These are phyloP conservation scores for Fusarium newnesense DNA, from an alignment of 2,329 filamentous ascomycete species.

Conservation along the genomic window DNA sequence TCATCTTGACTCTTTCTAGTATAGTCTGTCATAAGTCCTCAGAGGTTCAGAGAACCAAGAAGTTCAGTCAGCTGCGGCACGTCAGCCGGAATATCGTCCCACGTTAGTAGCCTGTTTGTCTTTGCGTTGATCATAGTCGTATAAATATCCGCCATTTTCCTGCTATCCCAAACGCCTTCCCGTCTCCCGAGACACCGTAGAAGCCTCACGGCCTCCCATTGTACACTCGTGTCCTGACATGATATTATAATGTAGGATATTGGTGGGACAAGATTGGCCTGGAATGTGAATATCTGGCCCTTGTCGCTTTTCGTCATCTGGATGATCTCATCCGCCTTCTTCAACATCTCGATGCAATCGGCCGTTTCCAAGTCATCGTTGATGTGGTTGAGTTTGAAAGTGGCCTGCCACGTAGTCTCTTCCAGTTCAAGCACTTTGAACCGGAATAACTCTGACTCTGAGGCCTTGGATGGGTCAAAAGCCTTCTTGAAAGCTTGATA, in stretches of 20 bases:
- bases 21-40: not conserved
- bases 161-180: conserved; percentile 27
- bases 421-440: conserved; percentile 14
- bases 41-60: not conserved
- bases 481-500: not conserved
- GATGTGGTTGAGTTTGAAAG: not conserved
- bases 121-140: conserved; percentile 13
- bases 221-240: conserved; percentile 2
- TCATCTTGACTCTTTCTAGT: not conserved
- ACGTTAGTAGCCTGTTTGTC: not conserved
- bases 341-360: not conserved
- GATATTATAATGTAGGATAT: conserved; percentile 19
- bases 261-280: conserved; percentile 8
- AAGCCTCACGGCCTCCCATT: conserved; percentile 13
- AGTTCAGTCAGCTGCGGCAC: conserved; percentile 8
- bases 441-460: not conserved
- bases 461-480: not conserved
- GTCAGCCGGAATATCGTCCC: conserved; percentile 9
- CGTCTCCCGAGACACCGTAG: not conserved
- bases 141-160: conserved; percentile 15
- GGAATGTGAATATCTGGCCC: conserved; percentile 5
- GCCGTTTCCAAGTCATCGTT: not conserved
- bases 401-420: conserved; percentile 1
- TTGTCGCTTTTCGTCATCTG: not conserved
- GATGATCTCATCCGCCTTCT: not conserved